phyloP scores from a whole-genome alignment of 768 basidiomycete species.

The Dioszegia aurantiaca region DNA sequence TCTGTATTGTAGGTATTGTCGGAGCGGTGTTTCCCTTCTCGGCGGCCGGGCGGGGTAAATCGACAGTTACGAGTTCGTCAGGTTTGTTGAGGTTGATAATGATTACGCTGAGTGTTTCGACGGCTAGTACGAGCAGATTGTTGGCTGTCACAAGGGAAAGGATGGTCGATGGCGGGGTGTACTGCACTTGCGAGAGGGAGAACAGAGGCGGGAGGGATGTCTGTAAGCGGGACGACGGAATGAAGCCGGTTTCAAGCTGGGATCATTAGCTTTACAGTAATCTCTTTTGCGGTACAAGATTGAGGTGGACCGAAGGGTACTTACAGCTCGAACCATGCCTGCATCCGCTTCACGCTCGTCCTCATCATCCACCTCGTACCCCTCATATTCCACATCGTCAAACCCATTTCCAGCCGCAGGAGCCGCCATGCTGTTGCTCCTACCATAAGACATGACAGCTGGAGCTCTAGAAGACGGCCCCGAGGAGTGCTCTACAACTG shows the following conservation, averaged over 20 bases:
- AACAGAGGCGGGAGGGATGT: constrained; percentile 38
- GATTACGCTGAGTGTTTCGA: constrained; percentile 71
- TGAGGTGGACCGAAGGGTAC: constrained; percentile 31
- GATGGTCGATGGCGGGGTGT: constrained; percentile 78
- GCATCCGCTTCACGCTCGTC: constrained; percentile 48
- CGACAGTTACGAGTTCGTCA: constrained; percentile 69
- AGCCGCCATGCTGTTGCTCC: constrained; percentile 38
- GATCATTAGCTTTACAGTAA: constrained; percentile 16
- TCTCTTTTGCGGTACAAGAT: background rate
- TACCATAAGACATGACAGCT: constrained; percentile 9
- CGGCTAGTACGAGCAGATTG: constrained; percentile 80
- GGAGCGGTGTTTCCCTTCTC: constrained; percentile 59
- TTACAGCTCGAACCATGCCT: constrained; percentile 58
- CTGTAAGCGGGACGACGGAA: constrained; percentile 40
- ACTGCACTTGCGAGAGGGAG: constrained; percentile 64
- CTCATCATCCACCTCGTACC: constrained; percentile 74
- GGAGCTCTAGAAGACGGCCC: constrained; percentile 54
- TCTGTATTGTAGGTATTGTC: constrained; percentile 58
- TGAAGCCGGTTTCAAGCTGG: constrained; percentile 53
- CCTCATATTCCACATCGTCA: constrained; percentile 69
- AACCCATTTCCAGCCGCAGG: constrained; percentile 38
- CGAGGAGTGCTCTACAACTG: constrained; percentile 83
- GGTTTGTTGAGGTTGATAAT: constrained; percentile 85
- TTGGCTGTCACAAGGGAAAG: constrained; percentile 78
- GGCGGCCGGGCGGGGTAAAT: constrained; percentile 64